Conservation (phyloP, 805 yeast genomes). For the Candida peoriensis region DNA sequence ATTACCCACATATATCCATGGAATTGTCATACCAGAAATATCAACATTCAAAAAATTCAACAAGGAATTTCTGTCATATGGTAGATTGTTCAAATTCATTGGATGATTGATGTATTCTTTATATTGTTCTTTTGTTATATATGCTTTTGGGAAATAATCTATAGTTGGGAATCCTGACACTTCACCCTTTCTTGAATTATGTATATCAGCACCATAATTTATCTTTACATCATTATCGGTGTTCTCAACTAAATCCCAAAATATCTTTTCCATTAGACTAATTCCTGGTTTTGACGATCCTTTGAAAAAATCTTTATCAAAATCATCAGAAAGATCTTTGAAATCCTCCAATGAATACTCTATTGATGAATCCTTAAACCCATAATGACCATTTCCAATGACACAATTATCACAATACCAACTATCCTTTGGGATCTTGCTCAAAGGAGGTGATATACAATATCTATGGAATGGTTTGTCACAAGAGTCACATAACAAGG, state of each 20-base stretch:
- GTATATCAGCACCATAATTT: conserved; percentile 83
- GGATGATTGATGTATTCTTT: conserved; percentile 50
- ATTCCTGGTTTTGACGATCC: conserved; percentile 28
- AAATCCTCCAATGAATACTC: conserved; percentile 58
- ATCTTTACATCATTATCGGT: conserved; percentile 51
- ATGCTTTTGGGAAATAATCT: conserved; percentile 26
- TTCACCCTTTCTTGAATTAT: conserved; percentile 57
- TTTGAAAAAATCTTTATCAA: conserved; percentile 39
- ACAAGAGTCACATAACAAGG: conserved; percentile 71
- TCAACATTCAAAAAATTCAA: conserved; percentile 57
- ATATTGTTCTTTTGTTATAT: conserved; percentile 14
- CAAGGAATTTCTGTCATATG: conserved; percentile 66
- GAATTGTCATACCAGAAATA: conserved; percentile 91
- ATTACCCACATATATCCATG: conserved; percentile 93
- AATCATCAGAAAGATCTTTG: conserved; percentile 46
- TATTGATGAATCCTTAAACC: conserved; percentile 66
- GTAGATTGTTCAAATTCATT: conserved; percentile 71
- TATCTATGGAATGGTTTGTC: conserved; percentile 60
- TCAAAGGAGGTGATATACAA: conserved; percentile 59
- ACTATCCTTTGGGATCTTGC: conserved; percentile 45
- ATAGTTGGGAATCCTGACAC: conserved; percentile 70
- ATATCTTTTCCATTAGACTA: conserved; percentile 51
- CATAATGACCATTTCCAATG: conserved; percentile 84
- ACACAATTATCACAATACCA: conserved; percentile 87
- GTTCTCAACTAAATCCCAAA: conserved; percentile 55